Percentiles rank a stretch among this genome's conserved stretches.
Conservation (phyloP, 2,329 filamentous ascomycete species). For the Penicillium sp. region DNA sequence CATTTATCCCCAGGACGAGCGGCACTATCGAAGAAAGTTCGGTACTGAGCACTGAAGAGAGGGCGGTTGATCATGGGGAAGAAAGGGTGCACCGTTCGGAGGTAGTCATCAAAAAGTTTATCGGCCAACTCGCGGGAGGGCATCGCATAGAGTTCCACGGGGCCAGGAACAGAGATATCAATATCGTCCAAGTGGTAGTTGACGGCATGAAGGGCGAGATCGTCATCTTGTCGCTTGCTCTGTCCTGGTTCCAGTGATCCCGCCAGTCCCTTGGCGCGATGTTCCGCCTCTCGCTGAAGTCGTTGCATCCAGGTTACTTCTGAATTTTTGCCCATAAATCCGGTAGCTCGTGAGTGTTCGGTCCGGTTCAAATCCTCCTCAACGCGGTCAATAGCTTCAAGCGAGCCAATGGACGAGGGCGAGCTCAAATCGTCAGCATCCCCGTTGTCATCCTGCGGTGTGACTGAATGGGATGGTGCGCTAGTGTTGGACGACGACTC, state of each 20-base stretch:
- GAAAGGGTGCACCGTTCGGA: slow-evolving; percentile 47
- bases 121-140: slow-evolving; percentile 47
- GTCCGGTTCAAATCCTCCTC: slow-evolving; percentile 49
- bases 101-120: slow-evolving; percentile 47
- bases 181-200: slow-evolving; percentile 52
- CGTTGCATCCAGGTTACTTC: slow-evolving; percentile 53
- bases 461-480: slow-evolving; percentile 34
- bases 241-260: slow-evolving; percentile 31
- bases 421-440: slow-evolving; percentile 33
- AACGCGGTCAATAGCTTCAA: slow-evolving; percentile 51
- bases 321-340: slow-evolving; percentile 52
- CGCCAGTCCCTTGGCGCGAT: slow-evolving; percentile 34
- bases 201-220: slow-evolving; percentile 38
- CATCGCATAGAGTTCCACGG: slow-evolving; percentile 47
- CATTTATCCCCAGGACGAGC: slow-evolving; percentile 44
- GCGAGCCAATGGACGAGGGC: slow-evolving; percentile 45
- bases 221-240: slow-evolving; percentile 31
- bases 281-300: slow-evolving; percentile 42
- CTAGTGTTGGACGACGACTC: slow-evolving; percentile 25
- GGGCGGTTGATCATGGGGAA: slow-evolving; percentile 50
- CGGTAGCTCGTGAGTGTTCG: slow-evolving; percentile 42
- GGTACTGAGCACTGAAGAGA: slow-evolving; percentile 47
- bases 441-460: slow-evolving; percentile 33
- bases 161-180: slow-evolving; percentile 44
- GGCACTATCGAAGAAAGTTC: slow-evolving; percentile 41